These are phyloP conservation scores for Syzygium malaccense DNA, from an alignment of 441 rosid species.

Conservation along the genomic window DNA sequence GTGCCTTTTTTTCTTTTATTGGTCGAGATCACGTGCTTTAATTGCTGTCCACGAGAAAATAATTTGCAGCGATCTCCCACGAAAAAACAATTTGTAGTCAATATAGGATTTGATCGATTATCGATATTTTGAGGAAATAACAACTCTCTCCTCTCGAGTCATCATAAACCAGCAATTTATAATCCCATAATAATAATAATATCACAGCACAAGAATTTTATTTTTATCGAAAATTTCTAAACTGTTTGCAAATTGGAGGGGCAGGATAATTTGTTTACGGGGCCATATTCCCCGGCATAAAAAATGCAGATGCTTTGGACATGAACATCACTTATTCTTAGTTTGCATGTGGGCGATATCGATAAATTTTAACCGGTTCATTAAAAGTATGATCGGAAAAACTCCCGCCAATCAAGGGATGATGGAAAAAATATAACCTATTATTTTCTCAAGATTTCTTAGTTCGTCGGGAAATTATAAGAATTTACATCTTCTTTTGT, in stretches of 20 bases:
- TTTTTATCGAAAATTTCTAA: neutral
- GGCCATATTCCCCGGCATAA: neutral
- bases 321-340: neutral
- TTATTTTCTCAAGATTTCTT: neutral
- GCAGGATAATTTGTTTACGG: accelerated
- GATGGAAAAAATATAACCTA: neutral
- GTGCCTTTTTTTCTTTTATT: too few species aligned
- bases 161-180: neutral
- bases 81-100: too few species aligned
- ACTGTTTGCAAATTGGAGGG: neutral
- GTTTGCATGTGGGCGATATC: neutral
- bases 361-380: neutral
- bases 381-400: neutral
- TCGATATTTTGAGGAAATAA: neutral
- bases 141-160: neutral
- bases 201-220: neutral
- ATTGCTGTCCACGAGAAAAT: neutral
- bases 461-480: neutral
- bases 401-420: neutral
- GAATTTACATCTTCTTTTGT: accelerated
- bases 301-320: neutral
- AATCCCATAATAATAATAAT: neutral
- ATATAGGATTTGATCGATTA: neutral
- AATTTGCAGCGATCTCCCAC: neutral
- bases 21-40: neutral